Evolutionary conservation across 2,329 filamentous ascomycete species (phyloP).

Genomic region (Aspergillus flavus): DNA sequence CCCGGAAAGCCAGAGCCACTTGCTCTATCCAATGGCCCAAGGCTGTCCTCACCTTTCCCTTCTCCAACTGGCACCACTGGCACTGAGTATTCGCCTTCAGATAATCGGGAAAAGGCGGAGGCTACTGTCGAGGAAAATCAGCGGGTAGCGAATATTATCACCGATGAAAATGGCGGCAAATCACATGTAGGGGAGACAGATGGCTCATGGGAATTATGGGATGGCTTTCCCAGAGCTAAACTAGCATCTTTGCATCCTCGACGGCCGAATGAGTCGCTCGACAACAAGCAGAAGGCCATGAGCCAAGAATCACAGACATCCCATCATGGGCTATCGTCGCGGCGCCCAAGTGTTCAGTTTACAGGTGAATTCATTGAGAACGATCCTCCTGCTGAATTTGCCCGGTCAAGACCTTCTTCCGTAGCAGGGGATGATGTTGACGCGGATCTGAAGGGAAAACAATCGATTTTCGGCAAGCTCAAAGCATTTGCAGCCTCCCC

Average conservation of each 20-base stretch:
- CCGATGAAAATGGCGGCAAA: constrained; percentile 14
- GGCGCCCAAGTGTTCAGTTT: constrained; percentile 75
- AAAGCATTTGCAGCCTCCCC: constrained; percentile 69
- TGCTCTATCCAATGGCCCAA: constrained; percentile 22
- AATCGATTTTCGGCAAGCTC: constrained; percentile 75
- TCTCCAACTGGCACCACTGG: constrained; percentile 31
- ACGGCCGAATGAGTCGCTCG: constrained; percentile 29
- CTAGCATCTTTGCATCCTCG: constrained; percentile 28
- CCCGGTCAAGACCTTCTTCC: constrained; percentile 65
- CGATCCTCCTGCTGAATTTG: constrained; percentile 51
- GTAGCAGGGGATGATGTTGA: constrained; percentile 66
- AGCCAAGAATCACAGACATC: constrained; percentile 30
- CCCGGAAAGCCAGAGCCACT: constrained; percentile 24
- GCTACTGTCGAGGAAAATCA: constrained; percentile 17
- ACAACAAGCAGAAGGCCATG: constrained; percentile 23
- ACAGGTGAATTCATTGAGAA: constrained; percentile 57
- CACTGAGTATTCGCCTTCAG: constrained; percentile 22
- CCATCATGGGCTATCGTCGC: constrained; percentile 34
- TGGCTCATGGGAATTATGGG: constrained; percentile 16
- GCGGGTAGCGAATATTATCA: constrained; percentile 8
- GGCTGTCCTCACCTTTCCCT: constrained; percentile 32
- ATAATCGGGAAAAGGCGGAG: constrained; percentile 18
- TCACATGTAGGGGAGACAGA: constrained; percentile 9
- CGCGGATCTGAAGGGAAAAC: constrained; percentile 57
- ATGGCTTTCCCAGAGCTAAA: constrained; percentile 22